Conservation (phyloP, 1,284 basidiomycete species). For the Cryptococcus jaspeensis region DNA sequence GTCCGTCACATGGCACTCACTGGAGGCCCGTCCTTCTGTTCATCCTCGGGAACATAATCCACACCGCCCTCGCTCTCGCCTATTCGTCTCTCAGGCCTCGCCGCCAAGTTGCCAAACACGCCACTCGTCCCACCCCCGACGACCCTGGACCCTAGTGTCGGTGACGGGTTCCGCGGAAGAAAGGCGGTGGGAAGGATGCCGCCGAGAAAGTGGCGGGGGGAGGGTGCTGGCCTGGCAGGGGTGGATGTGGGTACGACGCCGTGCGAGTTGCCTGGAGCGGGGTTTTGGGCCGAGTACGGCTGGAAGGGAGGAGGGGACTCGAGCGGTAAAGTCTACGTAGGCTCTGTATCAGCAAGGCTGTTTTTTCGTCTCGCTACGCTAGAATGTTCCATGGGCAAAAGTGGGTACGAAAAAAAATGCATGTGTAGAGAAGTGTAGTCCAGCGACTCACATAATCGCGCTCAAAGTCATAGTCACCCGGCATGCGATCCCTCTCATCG, state of each 20-base stretch:
- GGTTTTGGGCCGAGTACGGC: conserved; percentile 61
- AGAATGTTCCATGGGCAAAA: too few species aligned
- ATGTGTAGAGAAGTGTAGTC: neutral
- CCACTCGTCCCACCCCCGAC: conserved; percentile 80
- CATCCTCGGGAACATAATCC: conserved; percentile 71
- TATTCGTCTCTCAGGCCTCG: conserved; percentile 67
- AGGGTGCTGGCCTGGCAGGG: conserved; percentile 53
- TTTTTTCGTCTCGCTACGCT: too few species aligned
- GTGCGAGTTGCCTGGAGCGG: conserved; percentile 73
- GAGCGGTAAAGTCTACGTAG: conserved; percentile 56
- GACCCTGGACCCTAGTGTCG: conserved; percentile 26
- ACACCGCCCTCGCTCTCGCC: conserved; percentile 58
- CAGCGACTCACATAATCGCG: conserved; percentile 62
- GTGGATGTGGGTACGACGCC: conserved; percentile 65
- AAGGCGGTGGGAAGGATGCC: conserved; percentile 74
- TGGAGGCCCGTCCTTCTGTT: conserved; percentile 78
- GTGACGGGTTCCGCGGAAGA: conserved; percentile 51
- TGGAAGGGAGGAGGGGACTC: conserved; percentile 73
- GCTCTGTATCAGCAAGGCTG: too few species aligned
- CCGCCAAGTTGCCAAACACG: conserved; percentile 92
- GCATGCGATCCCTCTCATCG: conserved; percentile 24
- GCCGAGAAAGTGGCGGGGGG: conserved; percentile 63
- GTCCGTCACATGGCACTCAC: conserved; percentile 55
- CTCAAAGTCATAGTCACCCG: conserved; percentile 74
- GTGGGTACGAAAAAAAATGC: neutral